phyloP scores from a whole-genome alignment of 352 stramenopile species.

The Phytopythium cucurbitacearum region DNA sequence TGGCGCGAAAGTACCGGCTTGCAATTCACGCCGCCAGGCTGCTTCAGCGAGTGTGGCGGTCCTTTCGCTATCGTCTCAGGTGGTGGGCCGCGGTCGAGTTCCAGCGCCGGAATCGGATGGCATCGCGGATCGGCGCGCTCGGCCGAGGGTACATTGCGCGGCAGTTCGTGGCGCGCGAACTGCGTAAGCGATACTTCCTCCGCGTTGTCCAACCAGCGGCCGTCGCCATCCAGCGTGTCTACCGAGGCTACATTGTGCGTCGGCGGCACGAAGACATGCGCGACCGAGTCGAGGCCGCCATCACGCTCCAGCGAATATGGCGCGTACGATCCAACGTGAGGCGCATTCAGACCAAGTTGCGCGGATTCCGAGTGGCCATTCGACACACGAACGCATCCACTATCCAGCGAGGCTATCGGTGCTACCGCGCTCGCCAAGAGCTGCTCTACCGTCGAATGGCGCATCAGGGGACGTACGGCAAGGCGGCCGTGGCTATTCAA shows the following conservation, averaged over 20 bases:
- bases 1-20: conserved; percentile 23
- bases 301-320: conserved; percentile 77
- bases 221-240: conserved; percentile 60
- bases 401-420: conserved; percentile 63
- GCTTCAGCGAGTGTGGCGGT: conserved; percentile 57
- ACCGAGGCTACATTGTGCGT: conserved; percentile 54
- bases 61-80: conserved; percentile 32
- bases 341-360: conserved; percentile 31
- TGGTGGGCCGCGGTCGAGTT: conserved; percentile 49
- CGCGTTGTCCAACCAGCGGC: conserved; percentile 44
- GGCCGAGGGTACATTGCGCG: conserved; percentile 53
- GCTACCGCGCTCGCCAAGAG: conserved; percentile 40
- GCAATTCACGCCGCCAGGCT: conserved; percentile 22
- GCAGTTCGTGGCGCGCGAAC: conserved; percentile 50
- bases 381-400: conserved; percentile 28
- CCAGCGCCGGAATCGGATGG: conserved; percentile 48
- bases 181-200: conserved; percentile 31
- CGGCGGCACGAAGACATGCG: conserved; percentile 45
- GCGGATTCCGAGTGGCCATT: conserved; percentile 36
- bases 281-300: conserved; percentile 60
- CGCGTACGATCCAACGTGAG: conserved; percentile 36
- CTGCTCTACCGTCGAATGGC: conserved; percentile 35
- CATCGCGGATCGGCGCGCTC: conserved; percentile 55
- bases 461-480: conserved; percentile 39
- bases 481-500: conserved; percentile 59